phyloP scores from a whole-genome alignment of 306 rosid species.

The Crataegus laevigata region DNA sequence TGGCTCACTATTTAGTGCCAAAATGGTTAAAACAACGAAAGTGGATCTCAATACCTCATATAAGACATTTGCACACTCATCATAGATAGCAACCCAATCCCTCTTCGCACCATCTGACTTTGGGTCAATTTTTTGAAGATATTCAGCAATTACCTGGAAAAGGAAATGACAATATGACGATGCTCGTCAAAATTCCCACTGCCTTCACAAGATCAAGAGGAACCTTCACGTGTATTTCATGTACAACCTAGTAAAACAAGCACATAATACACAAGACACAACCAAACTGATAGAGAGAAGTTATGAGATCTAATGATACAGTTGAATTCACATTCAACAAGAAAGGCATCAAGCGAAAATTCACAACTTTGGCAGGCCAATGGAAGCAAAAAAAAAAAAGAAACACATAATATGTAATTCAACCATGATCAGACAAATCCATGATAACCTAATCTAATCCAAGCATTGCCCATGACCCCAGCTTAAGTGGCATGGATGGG shows the following conservation, averaged over 20 bases:
- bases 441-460: constrained; percentile 7
- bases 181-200: neutral
- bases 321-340: neutral
- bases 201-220: neutral
- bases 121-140: constrained; percentile 93
- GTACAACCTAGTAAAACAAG: neutral
- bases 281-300: neutral
- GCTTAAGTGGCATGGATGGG: neutral
- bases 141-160: constrained; percentile 90
- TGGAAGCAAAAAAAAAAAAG: neutral
- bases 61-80: constrained; percentile 91
- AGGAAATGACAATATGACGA: constrained; percentile 11
- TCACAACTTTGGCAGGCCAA: constrained; percentile 10
- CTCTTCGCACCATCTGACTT: constrained; percentile 99
- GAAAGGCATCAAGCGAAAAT: neutral
- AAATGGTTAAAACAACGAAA: neutral
- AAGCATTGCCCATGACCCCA: neutral
- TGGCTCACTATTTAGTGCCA: neutral
- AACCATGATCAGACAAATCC: neutral
- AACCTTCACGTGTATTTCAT: neutral
- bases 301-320: neutral
- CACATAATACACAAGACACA: constrained; percentile 3
- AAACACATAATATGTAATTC: neutral
- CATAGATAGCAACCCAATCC: constrained; percentile 99
- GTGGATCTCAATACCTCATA: constrained; percentile 59